Evolutionary conservation across 306 rosid species (phyloP).

Genomic region (Cicer yamashitae): DNA sequence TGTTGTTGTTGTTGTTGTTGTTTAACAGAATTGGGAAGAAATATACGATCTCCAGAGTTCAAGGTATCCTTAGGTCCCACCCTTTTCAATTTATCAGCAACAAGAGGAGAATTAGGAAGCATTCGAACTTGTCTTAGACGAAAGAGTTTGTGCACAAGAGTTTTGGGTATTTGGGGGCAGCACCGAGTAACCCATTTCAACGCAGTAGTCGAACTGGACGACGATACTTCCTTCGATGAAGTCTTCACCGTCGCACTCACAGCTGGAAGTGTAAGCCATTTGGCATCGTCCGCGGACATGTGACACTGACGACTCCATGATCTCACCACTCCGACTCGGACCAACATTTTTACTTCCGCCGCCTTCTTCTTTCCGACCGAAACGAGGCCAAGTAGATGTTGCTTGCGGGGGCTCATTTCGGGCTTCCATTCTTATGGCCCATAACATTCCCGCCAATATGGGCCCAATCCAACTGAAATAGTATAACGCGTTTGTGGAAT

Average conservation of each 20-base stretch:
- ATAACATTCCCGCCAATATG: too few relatives aligned
- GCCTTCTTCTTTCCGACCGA: too few relatives aligned
- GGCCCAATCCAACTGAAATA: too few relatives aligned
- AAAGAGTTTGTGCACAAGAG: constrained; percentile 88
- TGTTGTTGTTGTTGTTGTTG: constrained; percentile 25
- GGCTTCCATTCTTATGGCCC: too few relatives aligned
- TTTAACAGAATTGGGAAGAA: constrained; percentile 73
- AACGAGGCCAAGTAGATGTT: too few relatives aligned
- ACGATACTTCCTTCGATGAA: constrained; percentile 42
- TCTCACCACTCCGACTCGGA: background rate
- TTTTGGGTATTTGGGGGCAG: constrained; percentile 81
- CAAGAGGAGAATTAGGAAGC: constrained; percentile 33
- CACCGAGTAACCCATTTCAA: constrained; percentile 80
- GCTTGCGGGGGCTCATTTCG: too few relatives aligned
- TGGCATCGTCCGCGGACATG: background rate
- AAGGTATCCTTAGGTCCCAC: constrained; percentile 75
- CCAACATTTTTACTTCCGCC: too few relatives aligned
- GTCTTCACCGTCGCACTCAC: constrained; percentile 45
- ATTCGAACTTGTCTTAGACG: constrained; percentile 88
- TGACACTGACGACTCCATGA: constrained; percentile 10
- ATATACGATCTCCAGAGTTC: constrained; percentile 67
- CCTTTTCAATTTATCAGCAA: constrained; percentile 29
- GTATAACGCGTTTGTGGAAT: too few relatives aligned
- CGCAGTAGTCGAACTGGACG: constrained; percentile 53
- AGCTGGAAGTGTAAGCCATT: constrained; percentile 77